Evolutionary conservation across 2,329 filamentous ascomycete species (phyloP).

Genomic region (Endoconidiophora laricicola): DNA sequence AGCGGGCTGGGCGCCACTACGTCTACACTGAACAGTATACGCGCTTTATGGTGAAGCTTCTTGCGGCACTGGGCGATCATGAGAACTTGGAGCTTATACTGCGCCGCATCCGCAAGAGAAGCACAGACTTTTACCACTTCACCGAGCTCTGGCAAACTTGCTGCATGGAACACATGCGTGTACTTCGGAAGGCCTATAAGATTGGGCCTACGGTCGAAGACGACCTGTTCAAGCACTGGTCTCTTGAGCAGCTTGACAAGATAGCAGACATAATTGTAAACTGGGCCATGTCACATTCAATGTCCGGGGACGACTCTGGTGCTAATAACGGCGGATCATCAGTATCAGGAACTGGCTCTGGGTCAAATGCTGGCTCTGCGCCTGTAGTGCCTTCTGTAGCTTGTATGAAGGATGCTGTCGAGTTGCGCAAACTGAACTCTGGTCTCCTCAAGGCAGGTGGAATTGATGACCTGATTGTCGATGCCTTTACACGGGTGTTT

Average conservation of each 20-base stretch:
- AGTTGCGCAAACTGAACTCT: slow-evolving; percentile 59
- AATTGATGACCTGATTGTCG: slow-evolving; percentile 87
- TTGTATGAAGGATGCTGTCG: slow-evolving; percentile 41
- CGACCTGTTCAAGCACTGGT: slow-evolving; percentile 37
- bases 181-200: slow-evolving; percentile 33
- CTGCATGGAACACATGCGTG: slow-evolving; percentile 34
- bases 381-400: slow-evolving; percentile 24
- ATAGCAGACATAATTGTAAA: slow-evolving; percentile 35
- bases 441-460: slow-evolving; percentile 69
- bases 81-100: slow-evolving; percentile 61
- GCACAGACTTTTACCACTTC: slow-evolving; percentile 55
- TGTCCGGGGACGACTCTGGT: slow-evolving; percentile 13
- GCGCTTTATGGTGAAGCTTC: slow-evolving; percentile 59
- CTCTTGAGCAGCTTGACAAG: slow-evolving; percentile 40
- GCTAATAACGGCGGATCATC: background rate
- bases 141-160: slow-evolving; percentile 42
- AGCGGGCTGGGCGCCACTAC: slow-evolving; percentile 69
- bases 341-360: background rate
- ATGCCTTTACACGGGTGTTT: slow-evolving; percentile 50
- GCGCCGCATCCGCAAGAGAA: slow-evolving; percentile 64
- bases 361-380: background rate
- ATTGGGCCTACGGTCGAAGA: slow-evolving; percentile 29
- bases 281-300: slow-evolving; percentile 29
- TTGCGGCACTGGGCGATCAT: slow-evolving; percentile 60
- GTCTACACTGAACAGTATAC: slow-evolving; percentile 83